Conservation (phyloP, 768 basidiomycete genomes). For the Naematelia aurantialba region DNA sequence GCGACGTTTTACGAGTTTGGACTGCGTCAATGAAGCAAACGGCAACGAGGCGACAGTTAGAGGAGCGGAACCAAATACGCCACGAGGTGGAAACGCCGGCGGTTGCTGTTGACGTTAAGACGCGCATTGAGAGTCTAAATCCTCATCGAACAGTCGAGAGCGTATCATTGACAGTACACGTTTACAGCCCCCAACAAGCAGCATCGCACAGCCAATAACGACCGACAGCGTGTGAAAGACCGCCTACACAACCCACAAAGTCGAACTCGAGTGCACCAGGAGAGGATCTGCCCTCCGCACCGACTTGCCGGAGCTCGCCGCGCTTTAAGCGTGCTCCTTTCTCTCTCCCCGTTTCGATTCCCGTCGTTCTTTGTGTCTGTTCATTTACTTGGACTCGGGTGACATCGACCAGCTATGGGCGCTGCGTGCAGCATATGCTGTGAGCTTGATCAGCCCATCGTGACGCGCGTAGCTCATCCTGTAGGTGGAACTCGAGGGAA, state of each 20-base stretch:
- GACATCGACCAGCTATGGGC: slow-evolving; percentile 21
- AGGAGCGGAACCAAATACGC: slow-evolving; percentile 3
- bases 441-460: slow-evolving; percentile 11
- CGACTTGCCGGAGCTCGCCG: too few relatives aligned
- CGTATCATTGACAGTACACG: too few relatives aligned
- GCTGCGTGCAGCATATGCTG: slow-evolving; percentile 35
- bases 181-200: too few relatives aligned
- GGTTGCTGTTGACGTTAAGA: neutral
- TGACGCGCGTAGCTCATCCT: slow-evolving; percentile 9
- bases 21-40: neutral
- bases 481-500: slow-evolving; percentile 43
- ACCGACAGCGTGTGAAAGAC: too few relatives aligned
- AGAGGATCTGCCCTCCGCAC: too few relatives aligned
- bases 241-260: too few relatives aligned
- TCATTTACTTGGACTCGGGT: neutral
- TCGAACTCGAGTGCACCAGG: too few relatives aligned
- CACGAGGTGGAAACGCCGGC: neutral
- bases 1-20: neutral
- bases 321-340: too few relatives aligned
- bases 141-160: too few relatives aligned
- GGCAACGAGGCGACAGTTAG: neutral
- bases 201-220: too few relatives aligned
- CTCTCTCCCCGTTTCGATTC: neutral
- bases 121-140: too few relatives aligned
- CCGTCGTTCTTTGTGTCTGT: neutral